phyloP scores from a whole-genome alignment of 306 rosid genomes.

The Comarum palustre region DNA sequence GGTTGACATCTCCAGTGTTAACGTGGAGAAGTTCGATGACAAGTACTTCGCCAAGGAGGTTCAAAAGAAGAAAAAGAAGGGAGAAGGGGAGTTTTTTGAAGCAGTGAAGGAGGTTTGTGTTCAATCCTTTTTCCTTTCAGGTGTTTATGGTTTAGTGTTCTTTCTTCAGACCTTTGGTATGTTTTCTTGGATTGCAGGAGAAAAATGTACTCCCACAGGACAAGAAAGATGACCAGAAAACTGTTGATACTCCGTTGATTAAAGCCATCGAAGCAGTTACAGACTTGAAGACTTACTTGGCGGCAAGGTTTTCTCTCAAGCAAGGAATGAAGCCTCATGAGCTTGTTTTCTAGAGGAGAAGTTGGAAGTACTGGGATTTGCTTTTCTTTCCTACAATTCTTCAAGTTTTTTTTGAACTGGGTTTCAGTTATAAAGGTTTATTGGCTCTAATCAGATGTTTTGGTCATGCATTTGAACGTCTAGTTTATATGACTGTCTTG shows the following conservation, averaged over 20 bases:
- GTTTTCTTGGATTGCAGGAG: background rate
- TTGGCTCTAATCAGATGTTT: constrained; percentile 1
- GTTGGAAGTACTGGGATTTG: background rate
- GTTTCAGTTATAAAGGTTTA: background rate
- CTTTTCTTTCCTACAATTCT: background rate
- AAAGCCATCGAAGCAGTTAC: background rate
- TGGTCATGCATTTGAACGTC: background rate
- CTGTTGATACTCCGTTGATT: constrained; percentile 5
- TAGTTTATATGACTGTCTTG: background rate
- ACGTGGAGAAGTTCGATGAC: constrained; percentile 5
- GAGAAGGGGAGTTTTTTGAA: constrained; percentile 8
- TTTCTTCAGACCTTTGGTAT: background rate
- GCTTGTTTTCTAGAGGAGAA: background rate
- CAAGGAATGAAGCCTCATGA: constrained; percentile 15
- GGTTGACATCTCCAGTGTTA: constrained; percentile 6
- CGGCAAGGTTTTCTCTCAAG: constrained; percentile 10
- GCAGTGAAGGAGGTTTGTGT: constrained; percentile 5
- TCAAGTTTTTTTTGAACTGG: background rate
- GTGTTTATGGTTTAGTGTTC: background rate
- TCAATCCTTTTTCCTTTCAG: background rate
- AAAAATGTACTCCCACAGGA: background rate
- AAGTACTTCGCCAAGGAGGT: constrained; percentile 5
- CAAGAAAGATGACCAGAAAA: constrained; percentile 1
- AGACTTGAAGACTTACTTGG: constrained; percentile 10
- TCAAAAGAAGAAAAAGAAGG: constrained; percentile 7